A percentile compares a stretch with the other conserved stretches of the same genome.
Evolutionary conservation across 2,329 filamentous ascomycete genomes (phyloP).

Genomic region (Ophiostoma fasciatum): DNA sequence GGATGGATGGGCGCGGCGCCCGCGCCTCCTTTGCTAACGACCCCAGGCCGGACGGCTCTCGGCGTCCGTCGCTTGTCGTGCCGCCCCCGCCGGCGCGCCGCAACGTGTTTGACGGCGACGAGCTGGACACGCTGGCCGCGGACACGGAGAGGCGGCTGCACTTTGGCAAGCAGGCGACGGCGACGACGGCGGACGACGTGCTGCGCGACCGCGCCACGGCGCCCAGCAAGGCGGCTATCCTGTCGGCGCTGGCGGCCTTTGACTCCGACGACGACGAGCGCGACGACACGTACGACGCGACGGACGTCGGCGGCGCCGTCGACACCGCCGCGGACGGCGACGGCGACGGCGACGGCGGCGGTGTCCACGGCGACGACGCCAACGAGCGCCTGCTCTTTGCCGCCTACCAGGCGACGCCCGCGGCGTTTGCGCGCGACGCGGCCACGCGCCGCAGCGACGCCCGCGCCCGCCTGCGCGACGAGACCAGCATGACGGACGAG

Average conservation of each 20-base stretch:
- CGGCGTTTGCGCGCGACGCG: slow-evolving; percentile 56
- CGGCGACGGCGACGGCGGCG: slow-evolving; percentile 49
- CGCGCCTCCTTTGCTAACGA: too few relatives aligned
- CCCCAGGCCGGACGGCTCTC: too few relatives aligned
- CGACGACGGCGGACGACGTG: slow-evolving; percentile 55
- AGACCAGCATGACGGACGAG: slow-evolving; percentile 86
- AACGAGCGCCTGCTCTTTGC: slow-evolving; percentile 62
- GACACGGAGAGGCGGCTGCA: slow-evolving; percentile 51
- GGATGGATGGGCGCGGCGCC: too few relatives aligned
- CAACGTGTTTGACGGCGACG: slow-evolving; percentile 70
- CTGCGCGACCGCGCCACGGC: slow-evolving; percentile 49
- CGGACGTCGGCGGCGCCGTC: slow-evolving; percentile 79
- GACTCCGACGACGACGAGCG: slow-evolving; percentile 92
- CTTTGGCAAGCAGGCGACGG: slow-evolving; percentile 56
- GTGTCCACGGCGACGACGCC: slow-evolving; percentile 28
- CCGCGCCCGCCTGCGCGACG: slow-evolving; percentile 49
- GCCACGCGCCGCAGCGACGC: slow-evolving; percentile 50
- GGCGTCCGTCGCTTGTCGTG: too few relatives aligned
- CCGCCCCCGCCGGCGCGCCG: slow-evolving; percentile 43
- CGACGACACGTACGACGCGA: slow-evolving; percentile 90
- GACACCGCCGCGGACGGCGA: slow-evolving; percentile 47
- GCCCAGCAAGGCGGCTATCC: slow-evolving; percentile 69
- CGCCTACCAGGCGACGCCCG: slow-evolving; percentile 49
- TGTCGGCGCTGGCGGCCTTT: slow-evolving; percentile 76
- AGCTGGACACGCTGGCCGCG: slow-evolving; percentile 56